A percentile compares a stretch with the other conserved stretches of the same genome.
Evolutionary conservation across 768 basidiomycete genomes (phyloP).

Genomic region (Cystobasidium ongulense): DNA sequence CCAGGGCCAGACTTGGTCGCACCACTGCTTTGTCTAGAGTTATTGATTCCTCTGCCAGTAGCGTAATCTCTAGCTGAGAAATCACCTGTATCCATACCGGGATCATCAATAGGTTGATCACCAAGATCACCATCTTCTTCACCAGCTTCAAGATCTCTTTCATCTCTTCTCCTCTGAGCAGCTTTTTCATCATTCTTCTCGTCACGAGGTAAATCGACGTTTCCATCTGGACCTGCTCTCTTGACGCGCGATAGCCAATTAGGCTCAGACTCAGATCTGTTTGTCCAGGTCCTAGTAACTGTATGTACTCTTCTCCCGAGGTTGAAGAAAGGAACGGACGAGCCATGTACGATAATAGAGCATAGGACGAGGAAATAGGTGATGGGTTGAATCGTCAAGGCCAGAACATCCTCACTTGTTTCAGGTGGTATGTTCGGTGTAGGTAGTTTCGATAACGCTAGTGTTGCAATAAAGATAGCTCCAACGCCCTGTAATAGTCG

Average conservation of each 20-base stretch:
- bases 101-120: slow-evolving; percentile 14
- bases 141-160: not conserved
- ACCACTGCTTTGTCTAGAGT: slow-evolving; percentile 15
- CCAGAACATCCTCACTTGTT: slow-evolving; percentile 59
- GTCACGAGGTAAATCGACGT: slow-evolving; percentile 71
- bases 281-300: slow-evolving; percentile 42
- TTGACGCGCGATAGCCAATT: slow-evolving; percentile 63
- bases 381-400: slow-evolving; percentile 77
- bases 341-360: slow-evolving; percentile 46
- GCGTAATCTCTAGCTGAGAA: slow-evolving; percentile 35
- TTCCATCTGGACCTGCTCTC: slow-evolving; percentile 52
- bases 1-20: not conserved
- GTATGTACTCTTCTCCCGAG: slow-evolving; percentile 88
- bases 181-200: slow-evolving; percentile 34
- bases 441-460: slow-evolving; percentile 45
- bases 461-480: slow-evolving; percentile 70
- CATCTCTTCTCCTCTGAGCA: slow-evolving; percentile 34
- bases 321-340: slow-evolving; percentile 92
- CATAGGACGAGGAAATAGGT: slow-evolving; percentile 83
- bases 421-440: slow-evolving; percentile 49
- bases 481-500: slow-evolving; percentile 78
- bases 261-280: slow-evolving; percentile 49
- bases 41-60: not conserved
- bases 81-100: slow-evolving; percentile 43
- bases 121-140: not conserved